These are phyloP conservation scores for Acarospora socialis DNA, from an alignment of 2,329 filamentous ascomycete species.

Conservation along the genomic window DNA sequence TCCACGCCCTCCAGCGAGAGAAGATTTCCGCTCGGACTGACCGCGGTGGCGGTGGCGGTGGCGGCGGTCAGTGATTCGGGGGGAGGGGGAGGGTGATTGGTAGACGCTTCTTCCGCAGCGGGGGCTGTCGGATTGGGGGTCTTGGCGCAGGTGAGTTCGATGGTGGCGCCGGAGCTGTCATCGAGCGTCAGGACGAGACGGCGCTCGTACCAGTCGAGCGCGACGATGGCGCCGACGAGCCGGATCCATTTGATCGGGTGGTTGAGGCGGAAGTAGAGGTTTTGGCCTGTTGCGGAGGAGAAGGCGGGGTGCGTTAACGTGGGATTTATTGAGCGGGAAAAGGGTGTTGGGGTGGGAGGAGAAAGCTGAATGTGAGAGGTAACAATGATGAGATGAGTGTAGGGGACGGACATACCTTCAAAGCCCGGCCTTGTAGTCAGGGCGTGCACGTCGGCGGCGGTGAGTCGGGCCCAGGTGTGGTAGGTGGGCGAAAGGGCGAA, in stretches of 20 bases:
- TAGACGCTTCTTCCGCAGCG: slow-evolving; percentile 24
- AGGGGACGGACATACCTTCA: slow-evolving; percentile 29
- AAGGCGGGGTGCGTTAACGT: slow-evolving; percentile 2
- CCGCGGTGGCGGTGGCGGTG: neutral
- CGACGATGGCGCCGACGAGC: slow-evolving; percentile 55
- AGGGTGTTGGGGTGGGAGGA: slow-evolving; percentile 4
- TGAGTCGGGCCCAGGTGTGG: slow-evolving; percentile 49
- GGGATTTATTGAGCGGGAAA: slow-evolving; percentile 9
- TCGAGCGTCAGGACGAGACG: slow-evolving; percentile 39
- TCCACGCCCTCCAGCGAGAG: slow-evolving; percentile 27
- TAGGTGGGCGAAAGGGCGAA: slow-evolving; percentile 47
- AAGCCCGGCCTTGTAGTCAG: slow-evolving; percentile 35
- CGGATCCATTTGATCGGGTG: slow-evolving; percentile 66
- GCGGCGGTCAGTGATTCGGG: no score
- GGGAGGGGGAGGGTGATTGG: neutral
- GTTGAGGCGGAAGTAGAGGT: slow-evolving; percentile 52
- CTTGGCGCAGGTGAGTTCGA: slow-evolving; percentile 39
- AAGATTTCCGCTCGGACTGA: slow-evolving; percentile 4
- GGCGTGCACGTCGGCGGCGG: slow-evolving; percentile 39
- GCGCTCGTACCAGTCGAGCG: slow-evolving; percentile 39
- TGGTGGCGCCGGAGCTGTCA: slow-evolving; percentile 44
- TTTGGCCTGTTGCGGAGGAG: slow-evolving; percentile 29
- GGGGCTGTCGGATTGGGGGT: slow-evolving; percentile 6
- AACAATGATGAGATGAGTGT: neutral
- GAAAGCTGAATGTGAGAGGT: neutral